Evolutionary conservation across 371 early-diverging fungal genomes (phyloP).

Genomic region (Lichtheimia corymbifera): DNA sequence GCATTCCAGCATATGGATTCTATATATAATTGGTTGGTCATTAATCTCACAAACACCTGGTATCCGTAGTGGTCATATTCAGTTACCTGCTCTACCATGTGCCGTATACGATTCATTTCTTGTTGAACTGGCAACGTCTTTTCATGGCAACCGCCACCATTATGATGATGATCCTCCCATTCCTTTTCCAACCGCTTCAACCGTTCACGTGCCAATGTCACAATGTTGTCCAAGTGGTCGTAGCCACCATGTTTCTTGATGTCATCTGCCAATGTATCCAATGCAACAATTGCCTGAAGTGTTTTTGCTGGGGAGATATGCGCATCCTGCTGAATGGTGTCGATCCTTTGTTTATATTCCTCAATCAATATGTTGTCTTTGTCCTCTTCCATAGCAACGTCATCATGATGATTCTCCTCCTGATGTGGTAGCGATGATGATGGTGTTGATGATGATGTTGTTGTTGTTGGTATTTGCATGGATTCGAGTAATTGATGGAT

Average conservation of each 20-base stretch:
- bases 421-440: too few species aligned
- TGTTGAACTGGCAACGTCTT: constrained; percentile 1
- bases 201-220: neutral
- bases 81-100: constrained; percentile 9
- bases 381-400: too few species aligned
- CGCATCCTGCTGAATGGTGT: too few species aligned
- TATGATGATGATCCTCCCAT: constrained; percentile 6
- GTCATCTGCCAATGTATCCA: neutral
- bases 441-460: too few species aligned
- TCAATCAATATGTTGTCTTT: neutral
- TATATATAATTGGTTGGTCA: too few species aligned
- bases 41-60: neutral
- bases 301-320: too few species aligned
- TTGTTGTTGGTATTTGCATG: neutral
- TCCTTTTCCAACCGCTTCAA: neutral
- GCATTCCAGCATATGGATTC: constrained; percentile 13
- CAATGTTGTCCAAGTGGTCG: too few species aligned
- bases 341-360: neutral
- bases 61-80: neutral
- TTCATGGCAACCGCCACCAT: constrained; percentile 4
- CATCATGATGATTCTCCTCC: too few species aligned
- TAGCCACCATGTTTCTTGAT: neutral
- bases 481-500: neutral
- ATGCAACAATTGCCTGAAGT: too few species aligned
- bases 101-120: neutral